Percentiles rank a stretch among this genome's conserved stretches.
phyloP scores from a whole-genome alignment of 352 stramenopile species.

The Globisporangium ultimum region DNA sequence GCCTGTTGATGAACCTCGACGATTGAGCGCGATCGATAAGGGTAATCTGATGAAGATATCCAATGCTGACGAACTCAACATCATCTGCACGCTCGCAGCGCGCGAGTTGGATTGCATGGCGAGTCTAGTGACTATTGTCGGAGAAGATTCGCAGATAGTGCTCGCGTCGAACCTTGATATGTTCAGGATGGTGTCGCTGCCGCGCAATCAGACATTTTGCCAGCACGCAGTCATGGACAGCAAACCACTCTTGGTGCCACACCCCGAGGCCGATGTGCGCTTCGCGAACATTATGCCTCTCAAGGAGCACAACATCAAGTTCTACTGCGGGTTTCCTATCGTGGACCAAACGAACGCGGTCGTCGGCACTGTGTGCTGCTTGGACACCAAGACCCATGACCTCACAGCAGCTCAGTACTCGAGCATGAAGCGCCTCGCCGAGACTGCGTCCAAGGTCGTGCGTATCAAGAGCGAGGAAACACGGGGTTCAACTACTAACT shows the following conservation, averaged over 20 bases:
- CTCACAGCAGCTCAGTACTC: constrained; percentile 27
- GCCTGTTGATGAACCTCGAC: constrained; percentile 33
- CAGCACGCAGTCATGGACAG: constrained; percentile 34
- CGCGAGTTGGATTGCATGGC: constrained; percentile 52
- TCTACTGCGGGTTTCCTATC: constrained; percentile 40
- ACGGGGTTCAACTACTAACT: no score
- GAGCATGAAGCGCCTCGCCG: constrained; percentile 23
- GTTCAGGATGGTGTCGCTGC: constrained; percentile 15
- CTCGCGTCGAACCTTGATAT: constrained; percentile 23
- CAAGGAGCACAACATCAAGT: constrained; percentile 23
- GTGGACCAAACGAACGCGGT: constrained; percentile 13
- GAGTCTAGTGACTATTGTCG: constrained; percentile 56
- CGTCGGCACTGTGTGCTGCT: constrained; percentile 30
- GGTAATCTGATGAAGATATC: constrained; percentile 32
- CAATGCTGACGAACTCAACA: constrained; percentile 52
- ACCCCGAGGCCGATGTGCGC: constrained; percentile 49
- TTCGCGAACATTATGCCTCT: constrained; percentile 30
- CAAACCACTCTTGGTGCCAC: constrained; percentile 42
- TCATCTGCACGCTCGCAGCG: constrained; percentile 58
- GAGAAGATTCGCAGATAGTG: constrained; percentile 39
- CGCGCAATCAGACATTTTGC: constrained; percentile 33
- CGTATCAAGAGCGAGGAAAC: constrained; percentile 1
- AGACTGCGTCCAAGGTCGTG: constrained; percentile 44
- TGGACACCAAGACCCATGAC: constrained; percentile 37
- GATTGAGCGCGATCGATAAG: constrained; percentile 37